Conservation (phyloP, 73 alveolate genomes). For the Paramecium sexaurelia region DNA sequence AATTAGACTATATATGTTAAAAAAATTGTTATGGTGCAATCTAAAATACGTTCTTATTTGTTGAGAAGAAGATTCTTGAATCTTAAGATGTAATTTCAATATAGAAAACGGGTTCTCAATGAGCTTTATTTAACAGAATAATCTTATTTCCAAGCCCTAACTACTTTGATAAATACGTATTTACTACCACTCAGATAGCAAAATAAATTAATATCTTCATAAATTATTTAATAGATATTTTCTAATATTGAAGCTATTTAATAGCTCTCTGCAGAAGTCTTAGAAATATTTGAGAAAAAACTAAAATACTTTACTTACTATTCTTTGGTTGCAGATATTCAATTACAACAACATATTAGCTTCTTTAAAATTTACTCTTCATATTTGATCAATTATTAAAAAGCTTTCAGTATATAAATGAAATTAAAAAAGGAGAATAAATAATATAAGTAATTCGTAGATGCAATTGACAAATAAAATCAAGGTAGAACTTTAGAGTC, state of each 20-base stretch:
- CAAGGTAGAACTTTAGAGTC: neutral
- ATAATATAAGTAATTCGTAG: neutral
- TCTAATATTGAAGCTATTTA: constrained; percentile 27
- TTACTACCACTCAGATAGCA: neutral
- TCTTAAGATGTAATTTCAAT: neutral
- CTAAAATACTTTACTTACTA: neutral
- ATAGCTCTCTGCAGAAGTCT: neutral
- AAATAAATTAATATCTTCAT: constrained; percentile 5
- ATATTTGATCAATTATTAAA: neutral
- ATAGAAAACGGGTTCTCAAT: neutral
- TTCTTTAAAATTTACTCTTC: constrained; percentile 17
- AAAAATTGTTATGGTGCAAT: neutral
- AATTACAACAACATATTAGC: neutral
- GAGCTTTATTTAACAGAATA: neutral
- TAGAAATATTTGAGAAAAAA: neutral
- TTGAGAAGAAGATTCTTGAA: neutral
- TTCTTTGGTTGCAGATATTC: neutral
- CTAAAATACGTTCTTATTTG: neutral
- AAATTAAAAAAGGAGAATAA: neutral
- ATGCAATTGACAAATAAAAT: neutral
- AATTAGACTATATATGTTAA: neutral
- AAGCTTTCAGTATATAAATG: neutral
- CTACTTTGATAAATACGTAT: neutral
- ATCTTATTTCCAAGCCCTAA: neutral
- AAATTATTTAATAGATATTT: neutral